Evolutionary conservation across 805 yeast species (phyloP).

Genomic region (Suhomyces vadensis): DNA sequence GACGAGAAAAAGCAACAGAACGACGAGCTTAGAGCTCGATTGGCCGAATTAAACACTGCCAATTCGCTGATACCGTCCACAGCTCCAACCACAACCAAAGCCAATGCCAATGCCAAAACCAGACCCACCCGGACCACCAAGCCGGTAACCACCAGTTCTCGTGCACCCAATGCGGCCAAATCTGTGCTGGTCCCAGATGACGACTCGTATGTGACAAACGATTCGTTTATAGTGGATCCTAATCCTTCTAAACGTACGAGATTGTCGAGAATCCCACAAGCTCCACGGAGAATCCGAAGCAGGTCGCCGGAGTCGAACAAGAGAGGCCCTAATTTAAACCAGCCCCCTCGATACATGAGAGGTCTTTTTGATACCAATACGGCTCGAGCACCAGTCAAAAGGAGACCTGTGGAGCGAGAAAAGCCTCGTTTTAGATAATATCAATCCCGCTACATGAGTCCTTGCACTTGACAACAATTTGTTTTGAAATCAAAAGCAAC

Average conservation of each 20-base stretch:
- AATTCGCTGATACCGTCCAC: too few species aligned
- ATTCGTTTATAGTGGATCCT: constrained; percentile 31
- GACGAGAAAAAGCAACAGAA: constrained; percentile 23
- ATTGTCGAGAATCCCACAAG: constrained; percentile 25
- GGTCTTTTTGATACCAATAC: constrained; percentile 32
- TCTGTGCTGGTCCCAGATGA: constrained; percentile 14
- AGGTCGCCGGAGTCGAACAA: constrained; percentile 6
- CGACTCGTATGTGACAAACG: constrained; percentile 27
- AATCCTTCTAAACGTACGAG: constrained; percentile 2
- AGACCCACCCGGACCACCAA: background rate
- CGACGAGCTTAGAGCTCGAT: constrained; percentile 21
- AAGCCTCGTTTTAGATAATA: constrained; percentile 14
- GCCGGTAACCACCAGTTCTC: background rate
- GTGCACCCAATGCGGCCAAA: background rate
- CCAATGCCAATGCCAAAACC: background rate
- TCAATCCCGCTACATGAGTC: too few species aligned
- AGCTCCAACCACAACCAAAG: constrained; percentile 1
- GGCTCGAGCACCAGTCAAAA: constrained; percentile 4
- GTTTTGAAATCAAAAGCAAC: too few species aligned
- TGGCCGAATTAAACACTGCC: constrained; percentile 12
- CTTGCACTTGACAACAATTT: too few species aligned
- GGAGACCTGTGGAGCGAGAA: constrained; percentile 3
- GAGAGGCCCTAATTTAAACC: constrained; percentile 41
- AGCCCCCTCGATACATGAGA: constrained; percentile 44
- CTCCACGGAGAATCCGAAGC: constrained; percentile 5